These are phyloP conservation scores for Saccharomyces hybrid DNA, from an alignment of 1,139 yeast species.

Conservation along the genomic window DNA sequence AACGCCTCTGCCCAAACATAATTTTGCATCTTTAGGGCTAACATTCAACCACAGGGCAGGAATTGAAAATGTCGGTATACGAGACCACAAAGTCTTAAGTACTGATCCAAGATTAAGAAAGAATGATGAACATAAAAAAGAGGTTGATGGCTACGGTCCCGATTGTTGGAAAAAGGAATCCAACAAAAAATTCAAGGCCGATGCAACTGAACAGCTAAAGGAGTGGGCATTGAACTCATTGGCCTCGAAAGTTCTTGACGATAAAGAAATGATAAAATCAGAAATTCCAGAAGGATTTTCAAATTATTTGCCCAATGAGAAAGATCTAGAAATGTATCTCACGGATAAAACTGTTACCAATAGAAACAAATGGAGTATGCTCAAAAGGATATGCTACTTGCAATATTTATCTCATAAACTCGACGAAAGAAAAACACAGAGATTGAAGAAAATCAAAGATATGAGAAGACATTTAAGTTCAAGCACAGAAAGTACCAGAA, in stretches of 20 bases:
- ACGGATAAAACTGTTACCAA: conserved; percentile 38
- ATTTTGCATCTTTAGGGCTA: background rate
- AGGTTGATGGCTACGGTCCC: conserved; percentile 68
- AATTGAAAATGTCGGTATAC: conserved; percentile 72
- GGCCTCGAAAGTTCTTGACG: conserved; percentile 31
- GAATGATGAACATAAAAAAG: conserved; percentile 53
- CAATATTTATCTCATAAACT: conserved; percentile 52
- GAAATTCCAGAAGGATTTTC: conserved; percentile 3
- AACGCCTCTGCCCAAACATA: background rate
- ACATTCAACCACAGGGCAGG: conserved; percentile 86
- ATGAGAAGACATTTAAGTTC: conserved; percentile 2
- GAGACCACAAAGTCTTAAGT: conserved; percentile 76
- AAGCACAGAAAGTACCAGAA: background rate
- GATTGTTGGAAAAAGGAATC: conserved; percentile 49
- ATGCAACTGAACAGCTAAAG: conserved; percentile 47
- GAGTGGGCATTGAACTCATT: conserved; percentile 47
- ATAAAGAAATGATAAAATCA: conserved; percentile 16
- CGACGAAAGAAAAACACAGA: conserved; percentile 33
- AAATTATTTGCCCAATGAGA: conserved; percentile 48
- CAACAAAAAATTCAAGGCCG: conserved; percentile 40
- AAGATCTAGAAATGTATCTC: conserved; percentile 50
- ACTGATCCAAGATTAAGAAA: conserved; percentile 74
- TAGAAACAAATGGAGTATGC: conserved; percentile 45
- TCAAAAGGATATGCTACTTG: conserved; percentile 61
- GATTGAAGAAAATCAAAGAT: conserved; percentile 15